phyloP scores from a whole-genome alignment of 371 early-diverging fungal species.

The Circinella umbellata region DNA sequence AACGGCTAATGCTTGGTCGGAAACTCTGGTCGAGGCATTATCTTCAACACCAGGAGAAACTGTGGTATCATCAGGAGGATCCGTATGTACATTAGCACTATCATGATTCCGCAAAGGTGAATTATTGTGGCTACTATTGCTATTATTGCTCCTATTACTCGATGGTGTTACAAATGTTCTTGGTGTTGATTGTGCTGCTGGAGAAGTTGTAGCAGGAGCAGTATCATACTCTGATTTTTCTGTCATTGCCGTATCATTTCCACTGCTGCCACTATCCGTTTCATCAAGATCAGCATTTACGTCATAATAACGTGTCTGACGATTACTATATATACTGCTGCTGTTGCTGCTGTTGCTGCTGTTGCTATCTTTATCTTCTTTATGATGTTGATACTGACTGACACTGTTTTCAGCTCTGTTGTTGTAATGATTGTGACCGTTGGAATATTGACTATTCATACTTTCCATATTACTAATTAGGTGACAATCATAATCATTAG shows the following conservation, averaged over 20 bases:
- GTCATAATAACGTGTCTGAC: neutral
- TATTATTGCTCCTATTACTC: too few relatives aligned
- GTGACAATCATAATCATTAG: neutral
- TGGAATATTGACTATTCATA: too few relatives aligned
- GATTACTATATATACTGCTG: neutral
- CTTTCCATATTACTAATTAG: too few relatives aligned
- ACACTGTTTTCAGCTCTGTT: too few relatives aligned
- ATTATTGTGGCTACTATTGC: too few relatives aligned
- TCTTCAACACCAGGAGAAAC: neutral
- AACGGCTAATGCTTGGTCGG: slow-evolving; percentile 2
- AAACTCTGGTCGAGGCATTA: neutral
- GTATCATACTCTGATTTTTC: neutral
- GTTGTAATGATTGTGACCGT: too few relatives aligned
- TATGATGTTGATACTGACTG: neutral
- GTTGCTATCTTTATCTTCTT: neutral
- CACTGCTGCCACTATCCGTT: too few relatives aligned
- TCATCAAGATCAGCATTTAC: too few relatives aligned
- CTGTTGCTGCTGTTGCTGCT: neutral
- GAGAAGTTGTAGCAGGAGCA: neutral
- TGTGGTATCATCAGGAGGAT: neutral
- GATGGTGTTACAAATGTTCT: too few relatives aligned
- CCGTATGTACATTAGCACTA: too few relatives aligned
- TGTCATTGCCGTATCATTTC: neutral
- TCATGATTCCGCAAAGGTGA: too few relatives aligned
- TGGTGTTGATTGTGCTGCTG: too few relatives aligned